A percentile compares a stretch with the other conserved stretches of the same genome.
These are phyloP conservation scores for Phialemonium atrogriseum DNA, from an alignment of 2,329 filamentous ascomycete species.

Conservation along the genomic window DNA sequence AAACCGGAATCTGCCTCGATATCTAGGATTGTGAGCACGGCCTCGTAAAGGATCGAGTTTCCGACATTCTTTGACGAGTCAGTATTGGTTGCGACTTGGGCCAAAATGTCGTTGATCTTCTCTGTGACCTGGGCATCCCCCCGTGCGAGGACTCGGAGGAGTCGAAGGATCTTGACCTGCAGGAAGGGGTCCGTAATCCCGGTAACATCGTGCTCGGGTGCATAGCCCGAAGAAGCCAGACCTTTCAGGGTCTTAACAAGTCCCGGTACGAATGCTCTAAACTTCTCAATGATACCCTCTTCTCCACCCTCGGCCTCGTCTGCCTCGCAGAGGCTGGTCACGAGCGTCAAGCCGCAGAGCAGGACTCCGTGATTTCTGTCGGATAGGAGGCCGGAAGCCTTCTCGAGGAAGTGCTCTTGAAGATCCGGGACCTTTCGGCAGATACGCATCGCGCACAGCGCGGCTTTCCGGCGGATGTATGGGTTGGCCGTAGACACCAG, in stretches of 20 bases:
- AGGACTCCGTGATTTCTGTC: slow-evolving; percentile 95
- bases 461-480: slow-evolving; percentile 96
- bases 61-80: slow-evolving; percentile 98
- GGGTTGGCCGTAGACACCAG: slow-evolving; percentile 89
- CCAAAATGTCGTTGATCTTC: slow-evolving; percentile 96
- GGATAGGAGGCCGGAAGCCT: slow-evolving; percentile 77
- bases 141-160: slow-evolving; percentile 78
- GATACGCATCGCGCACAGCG: slow-evolving; percentile 98
- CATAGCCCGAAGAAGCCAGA: slow-evolving; percentile 89
- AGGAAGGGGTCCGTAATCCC: slow-evolving; percentile 97
- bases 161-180: slow-evolving; percentile 87
- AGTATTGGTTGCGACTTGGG: slow-evolving; percentile 95
- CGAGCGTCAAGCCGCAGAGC: slow-evolving; percentile 83
- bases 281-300: slow-evolving; percentile 82
- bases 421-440: slow-evolving; percentile 96
- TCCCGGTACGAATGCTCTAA: slow-evolving; percentile 74
- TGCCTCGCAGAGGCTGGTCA: slow-evolving; percentile 86
- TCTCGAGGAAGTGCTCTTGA: slow-evolving; percentile 94
- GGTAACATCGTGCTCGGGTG: slow-evolving; percentile 95
- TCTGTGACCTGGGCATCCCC: slow-evolving; percentile 86
- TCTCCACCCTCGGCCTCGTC: slow-evolving; percentile 91
- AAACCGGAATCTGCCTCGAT: slow-evolving; percentile 96
- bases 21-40: slow-evolving; percentile 92
- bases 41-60: slow-evolving; percentile 96
- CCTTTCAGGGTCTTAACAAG: slow-evolving; percentile 88